Conservation (phyloP, 257 asterid species). For the Misopates orontium region DNA sequence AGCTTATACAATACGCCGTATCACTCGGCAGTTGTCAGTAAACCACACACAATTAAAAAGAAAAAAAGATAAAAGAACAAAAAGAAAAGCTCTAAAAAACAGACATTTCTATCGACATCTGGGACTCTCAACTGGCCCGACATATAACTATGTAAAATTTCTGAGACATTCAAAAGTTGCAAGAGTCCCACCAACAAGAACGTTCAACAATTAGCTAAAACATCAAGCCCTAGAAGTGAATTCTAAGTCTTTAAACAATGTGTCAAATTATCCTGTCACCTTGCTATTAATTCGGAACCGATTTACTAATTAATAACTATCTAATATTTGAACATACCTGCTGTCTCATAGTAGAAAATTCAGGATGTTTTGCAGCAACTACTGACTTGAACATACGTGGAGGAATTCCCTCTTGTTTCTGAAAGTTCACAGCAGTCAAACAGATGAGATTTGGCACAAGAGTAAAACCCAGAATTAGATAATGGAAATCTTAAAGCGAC, state of each 20-base stretch:
- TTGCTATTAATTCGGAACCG: constrained; percentile 5
- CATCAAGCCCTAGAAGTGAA: constrained; percentile 13
- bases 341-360: constrained; percentile 95
- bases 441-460: constrained; percentile 23
- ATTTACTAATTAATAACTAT: constrained; percentile 20
- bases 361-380: constrained; percentile 98
- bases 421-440: constrained; percentile 36
- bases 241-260: constrained; percentile 16
- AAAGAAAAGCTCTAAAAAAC: background rate
- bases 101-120: constrained; percentile 10
- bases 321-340: constrained; percentile 57
- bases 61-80: background rate
- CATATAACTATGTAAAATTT: background rate
- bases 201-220: background rate
- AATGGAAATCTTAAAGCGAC: constrained; percentile 9
- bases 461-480: constrained; percentile 21
- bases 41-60: constrained; percentile 24
- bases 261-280: background rate
- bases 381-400: constrained; percentile 99
- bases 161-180: constrained; percentile 8
- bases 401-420: constrained; percentile 95
- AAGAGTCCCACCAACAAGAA: background rate
- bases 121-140: constrained; percentile 11
- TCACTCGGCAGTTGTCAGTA: constrained; percentile 6
- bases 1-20: constrained; percentile 3